Evolutionary conservation across 176 grass and related monocot species (phyloP), one percentile per base, ranked within the genome.

Genomic region (Oryza punctata): DNA sequence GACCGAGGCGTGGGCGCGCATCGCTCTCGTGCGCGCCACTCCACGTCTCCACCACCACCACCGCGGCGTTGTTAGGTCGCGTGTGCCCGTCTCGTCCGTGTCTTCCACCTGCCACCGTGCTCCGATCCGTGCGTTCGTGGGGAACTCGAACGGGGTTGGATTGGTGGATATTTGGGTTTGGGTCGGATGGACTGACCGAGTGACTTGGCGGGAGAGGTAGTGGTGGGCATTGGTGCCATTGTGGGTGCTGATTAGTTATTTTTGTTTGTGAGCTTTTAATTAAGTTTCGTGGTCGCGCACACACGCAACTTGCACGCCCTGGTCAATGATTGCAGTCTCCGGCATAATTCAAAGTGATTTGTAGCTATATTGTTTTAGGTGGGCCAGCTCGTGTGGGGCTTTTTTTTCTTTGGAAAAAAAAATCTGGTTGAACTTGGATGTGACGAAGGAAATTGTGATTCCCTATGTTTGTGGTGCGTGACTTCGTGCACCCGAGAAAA

Each of bases 1-100:
- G 57, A 61, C 19, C 21, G 57, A 61, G 44, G 78, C 43, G 65
- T 80, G 78, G 78, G 18, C 61, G 7, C 73, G 52, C n/a, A n/a
- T 79, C 63, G 40, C 27, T 50, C 10, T 68, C 40, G 5, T 66
- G 35, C 23, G 37, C 37, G 10, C 27, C 25, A 7, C 60, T 79
- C 77, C 61, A n/a, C 73, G 21, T 23, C 54, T 59, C 54, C 21
- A 59, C 3, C 33, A 35, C 33, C 33, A 38, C 37, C 37, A 1
- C 77, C 40, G 2, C 49, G 0, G 3, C 15, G 16, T 54, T 19
- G 14, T 49, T 33, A 49, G 43, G 41, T 33, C 43, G 63, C 41
- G 40, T 46, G 5, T 33, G 27, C n/a, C 14, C 29, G 28, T 52
- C 44, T 24, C 57, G 9, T 11, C 57, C 57, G 57, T 61, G 24